These are phyloP conservation scores for Malus sieversii DNA, from an alignment of 306 rosid genomes.

Conservation along the genomic window DNA sequence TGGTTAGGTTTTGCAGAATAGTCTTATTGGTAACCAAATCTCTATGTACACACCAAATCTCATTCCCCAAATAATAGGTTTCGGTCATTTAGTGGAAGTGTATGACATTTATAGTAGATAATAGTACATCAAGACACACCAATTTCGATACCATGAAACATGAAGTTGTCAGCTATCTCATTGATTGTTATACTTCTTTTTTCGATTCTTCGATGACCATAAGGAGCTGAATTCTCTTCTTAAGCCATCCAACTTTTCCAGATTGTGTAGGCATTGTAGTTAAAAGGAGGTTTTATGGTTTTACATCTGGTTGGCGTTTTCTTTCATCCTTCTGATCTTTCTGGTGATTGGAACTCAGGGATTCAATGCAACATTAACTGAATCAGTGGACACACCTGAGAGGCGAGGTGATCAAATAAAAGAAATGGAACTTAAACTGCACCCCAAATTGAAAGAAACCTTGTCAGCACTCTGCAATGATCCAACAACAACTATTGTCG, in stretches of 20 bases:
- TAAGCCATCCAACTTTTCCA: neutral
- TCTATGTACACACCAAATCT: neutral
- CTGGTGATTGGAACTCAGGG: conserved; percentile 50
- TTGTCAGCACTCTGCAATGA: conserved; percentile 57
- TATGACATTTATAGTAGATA: neutral
- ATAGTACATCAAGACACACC: neutral
- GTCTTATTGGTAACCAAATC: neutral
- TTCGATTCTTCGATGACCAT: neutral
- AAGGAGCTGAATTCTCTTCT: neutral
- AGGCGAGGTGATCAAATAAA: conserved; percentile 77
- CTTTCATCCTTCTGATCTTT: conserved; percentile 8
- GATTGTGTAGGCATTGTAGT: neutral
- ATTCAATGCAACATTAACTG: conserved; percentile 86
- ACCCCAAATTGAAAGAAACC: conserved; percentile 67
- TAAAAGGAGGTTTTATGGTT: neutral
- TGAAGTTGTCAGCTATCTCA: neutral
- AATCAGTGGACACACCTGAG: conserved; percentile 67
- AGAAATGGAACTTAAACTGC: conserved; percentile 82
- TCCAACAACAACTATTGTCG: conserved; percentile 74
- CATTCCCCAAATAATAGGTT: neutral
- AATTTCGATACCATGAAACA: neutral
- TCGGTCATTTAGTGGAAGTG: neutral
- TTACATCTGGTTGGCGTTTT: neutral
- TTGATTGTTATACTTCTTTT: neutral
- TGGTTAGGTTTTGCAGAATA: neutral